A percentile compares a stretch with the other conserved stretches of the same genome.
phyloP scores from a whole-genome alignment of 2,329 filamentous ascomycete genomes.

The Cordyceps fumosorosea region DNA sequence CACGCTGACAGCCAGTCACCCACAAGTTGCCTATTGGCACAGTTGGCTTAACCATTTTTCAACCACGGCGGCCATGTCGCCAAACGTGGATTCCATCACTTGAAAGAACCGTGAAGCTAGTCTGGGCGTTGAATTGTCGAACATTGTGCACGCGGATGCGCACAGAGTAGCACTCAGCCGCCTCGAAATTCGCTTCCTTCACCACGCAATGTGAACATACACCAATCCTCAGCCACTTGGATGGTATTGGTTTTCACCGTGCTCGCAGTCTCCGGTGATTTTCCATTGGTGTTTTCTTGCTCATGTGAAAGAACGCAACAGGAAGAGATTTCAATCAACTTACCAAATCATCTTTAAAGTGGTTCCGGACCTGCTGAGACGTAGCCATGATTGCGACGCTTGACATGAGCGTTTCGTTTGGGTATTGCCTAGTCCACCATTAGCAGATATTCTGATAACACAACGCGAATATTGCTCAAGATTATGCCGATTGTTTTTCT shows the following conservation, averaged over 20 bases:
- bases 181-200: not conserved
- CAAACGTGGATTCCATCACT: not conserved
- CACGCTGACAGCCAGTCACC: not conserved
- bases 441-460: not conserved
- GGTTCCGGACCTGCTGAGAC: conserved; percentile 22
- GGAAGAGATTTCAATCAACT: conserved; percentile 17
- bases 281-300: not conserved
- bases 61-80: too few relatives aligned
- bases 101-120: not conserved
- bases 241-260: not conserved
- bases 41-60: not conserved
- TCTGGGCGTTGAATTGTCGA: not conserved
- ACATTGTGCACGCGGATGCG: not conserved
- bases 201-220: not conserved
- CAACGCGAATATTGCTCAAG: too few relatives aligned
- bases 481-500: not conserved
- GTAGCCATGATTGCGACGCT: conserved; percentile 26
- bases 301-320: conserved; percentile 2
- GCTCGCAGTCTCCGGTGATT: not conserved
- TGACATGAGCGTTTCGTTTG: conserved; percentile 5
- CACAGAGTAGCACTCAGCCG: not conserved
- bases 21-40: not conserved
- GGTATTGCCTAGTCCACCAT: not conserved
- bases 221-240: not conserved
- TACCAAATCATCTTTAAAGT: conserved; percentile 28